Base-by-base conservation (phyloP, 768 basidiomycete species). In the Heimioporus sp. region DNA sequence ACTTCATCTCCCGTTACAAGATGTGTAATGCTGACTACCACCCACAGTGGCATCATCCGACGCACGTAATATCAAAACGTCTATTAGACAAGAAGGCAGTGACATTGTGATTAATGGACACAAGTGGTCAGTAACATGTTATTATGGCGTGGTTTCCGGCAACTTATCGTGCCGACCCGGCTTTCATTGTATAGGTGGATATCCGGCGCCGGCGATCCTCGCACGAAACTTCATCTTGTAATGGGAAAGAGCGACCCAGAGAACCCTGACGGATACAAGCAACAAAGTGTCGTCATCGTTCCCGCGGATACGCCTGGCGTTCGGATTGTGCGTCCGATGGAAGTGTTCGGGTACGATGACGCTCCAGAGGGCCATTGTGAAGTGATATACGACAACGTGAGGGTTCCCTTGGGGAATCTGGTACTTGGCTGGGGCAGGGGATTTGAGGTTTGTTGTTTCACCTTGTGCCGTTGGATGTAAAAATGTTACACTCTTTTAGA, bases 301-400 rank as follows among this genome's bases (percentile, higher is more conserved):
- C 94, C 96, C 10, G 80, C 90, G 10, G 82, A 92, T 65, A 65
- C 88, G 0, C 85, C 87, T 45, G 97, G 97, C 21, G 88, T 98
- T 54, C 92, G 83, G 56, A 68, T 98, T 48, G 78, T 98, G 55
- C 83, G 97, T n/a, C 88, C 92, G 11, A 92, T 98, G 91, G 78
- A 81, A 40, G 92, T 98, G 37, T 88, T 97, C 60, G 93, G 94
- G 8, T 96, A 92, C 61, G 92, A 95, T 61, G 93, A 95, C 66
- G 94, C 95, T 6, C 92, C 94, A 0, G 94, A 97, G 67, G 97
- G 97, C 0, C 97, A 99, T 65, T 97, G 87, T 62, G 97, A 99
- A 72, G 80, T 99, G 48, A 81, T 90, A 54, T 99, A 98, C 59
- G 87, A 94, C 20, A 91, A 97, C 65, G 97, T 98, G 24, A 84